Conservation (phyloP, 2,329 filamentous ascomycete genomes). For the Clonostachys byssicola region DNA sequence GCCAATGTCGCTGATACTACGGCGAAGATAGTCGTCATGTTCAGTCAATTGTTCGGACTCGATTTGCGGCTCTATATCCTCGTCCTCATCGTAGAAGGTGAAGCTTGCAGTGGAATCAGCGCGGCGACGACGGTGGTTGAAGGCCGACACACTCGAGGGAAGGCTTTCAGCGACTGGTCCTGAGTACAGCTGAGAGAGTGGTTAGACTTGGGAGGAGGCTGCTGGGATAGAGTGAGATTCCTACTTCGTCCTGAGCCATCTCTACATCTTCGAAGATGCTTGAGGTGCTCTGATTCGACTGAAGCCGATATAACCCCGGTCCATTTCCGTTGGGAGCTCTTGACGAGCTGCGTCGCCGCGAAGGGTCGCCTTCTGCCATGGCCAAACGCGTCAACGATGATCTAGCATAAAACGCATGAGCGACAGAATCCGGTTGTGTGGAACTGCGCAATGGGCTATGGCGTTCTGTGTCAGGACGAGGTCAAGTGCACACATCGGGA, state of each 20-base stretch:
- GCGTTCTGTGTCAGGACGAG: too few species aligned
- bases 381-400: slow-evolving; percentile 1
- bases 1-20: slow-evolving; percentile 29
- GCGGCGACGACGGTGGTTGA: slow-evolving; percentile 76
- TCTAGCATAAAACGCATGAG: not conserved
- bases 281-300: slow-evolving; percentile 67
- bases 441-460: too few species aligned
- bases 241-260: slow-evolving; percentile 93
- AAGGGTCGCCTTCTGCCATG: slow-evolving; percentile 19
- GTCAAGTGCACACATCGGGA: too few species aligned
- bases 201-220: too few species aligned
- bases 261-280: slow-evolving; percentile 95
- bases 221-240: slow-evolving; percentile 1
- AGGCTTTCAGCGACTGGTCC: slow-evolving; percentile 93
- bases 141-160: slow-evolving; percentile 90
- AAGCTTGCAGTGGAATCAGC: slow-evolving; percentile 87
- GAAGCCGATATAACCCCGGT: slow-evolving; percentile 54
- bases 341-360: slow-evolving; percentile 1
- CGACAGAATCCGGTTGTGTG: not conserved
- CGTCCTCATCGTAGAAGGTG: slow-evolving; percentile 77
- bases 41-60: slow-evolving; percentile 16
- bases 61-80: slow-evolving; percentile 41
- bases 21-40: slow-evolving; percentile 8
- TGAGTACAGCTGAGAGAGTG: slow-evolving; percentile 62
- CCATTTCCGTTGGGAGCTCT: slow-evolving; percentile 10